Percentiles rank a stretch among this genome's conserved stretches.
These are phyloP conservation scores for Ogataea polymorpha DNA, from an alignment of 805 yeast species.

Conservation along the genomic window DNA sequence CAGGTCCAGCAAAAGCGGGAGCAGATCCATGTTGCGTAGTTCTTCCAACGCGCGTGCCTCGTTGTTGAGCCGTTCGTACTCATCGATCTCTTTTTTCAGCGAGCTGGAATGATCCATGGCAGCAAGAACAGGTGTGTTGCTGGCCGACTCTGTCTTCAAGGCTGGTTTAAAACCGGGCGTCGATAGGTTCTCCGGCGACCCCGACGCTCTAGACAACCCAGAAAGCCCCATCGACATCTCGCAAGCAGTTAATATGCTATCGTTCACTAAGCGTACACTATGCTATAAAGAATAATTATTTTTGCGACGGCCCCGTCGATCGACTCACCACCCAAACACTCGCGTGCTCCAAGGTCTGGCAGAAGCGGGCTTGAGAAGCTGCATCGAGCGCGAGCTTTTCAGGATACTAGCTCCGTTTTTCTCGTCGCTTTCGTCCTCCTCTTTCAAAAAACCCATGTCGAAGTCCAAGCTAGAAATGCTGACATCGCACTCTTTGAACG, in stretches of 20 bases:
- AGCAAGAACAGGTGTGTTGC: constrained; percentile 4
- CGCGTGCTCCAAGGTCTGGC: constrained; percentile 12
- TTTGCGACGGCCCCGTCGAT: constrained; percentile 9
- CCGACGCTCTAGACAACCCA: constrained; percentile 9
- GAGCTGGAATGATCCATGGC: constrained; percentile 10
- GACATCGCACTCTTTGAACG: constrained; percentile 26
- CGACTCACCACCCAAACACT: constrained; percentile 16
- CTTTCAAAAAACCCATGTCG: constrained; percentile 16
- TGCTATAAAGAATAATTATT: constrained; percentile 1
- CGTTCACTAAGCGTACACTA: constrained; percentile 4
- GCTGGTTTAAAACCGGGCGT: constrained; percentile 5
- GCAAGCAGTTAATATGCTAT: not conserved
- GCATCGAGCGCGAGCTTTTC: constrained; percentile 10
- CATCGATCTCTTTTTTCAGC: constrained; percentile 15
- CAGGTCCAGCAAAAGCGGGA: constrained; percentile 40
- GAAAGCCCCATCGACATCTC: constrained; percentile 5
- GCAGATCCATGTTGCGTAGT: constrained; percentile 33
- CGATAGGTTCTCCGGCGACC: constrained; percentile 8
- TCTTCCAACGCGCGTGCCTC: constrained; percentile 30
- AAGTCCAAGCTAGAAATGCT: constrained; percentile 10
- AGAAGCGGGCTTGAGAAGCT: not conserved
- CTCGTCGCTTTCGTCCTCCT: constrained; percentile 9
- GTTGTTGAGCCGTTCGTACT: constrained; percentile 17
- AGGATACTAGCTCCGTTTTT: constrained; percentile 11
- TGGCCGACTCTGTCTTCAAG: constrained; percentile 7